Evolutionary conservation across 2,329 filamentous ascomycete genomes (phyloP).

Genomic region (Alternaria sp.): DNA sequence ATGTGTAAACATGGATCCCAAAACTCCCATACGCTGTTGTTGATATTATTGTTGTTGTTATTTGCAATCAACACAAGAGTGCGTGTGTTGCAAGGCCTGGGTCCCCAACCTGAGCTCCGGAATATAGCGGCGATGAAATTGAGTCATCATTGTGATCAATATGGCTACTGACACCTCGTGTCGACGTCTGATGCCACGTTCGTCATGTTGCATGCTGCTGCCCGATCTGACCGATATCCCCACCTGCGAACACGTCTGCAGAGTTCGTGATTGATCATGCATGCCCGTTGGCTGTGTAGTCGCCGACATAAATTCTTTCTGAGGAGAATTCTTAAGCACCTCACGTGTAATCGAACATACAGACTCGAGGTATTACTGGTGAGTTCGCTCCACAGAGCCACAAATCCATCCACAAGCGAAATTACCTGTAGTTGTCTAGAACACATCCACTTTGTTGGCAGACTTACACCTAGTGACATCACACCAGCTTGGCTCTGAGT

Average conservation of each 20-base stretch:
- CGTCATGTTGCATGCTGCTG: conserved; percentile 4
- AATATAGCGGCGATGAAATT: neutral
- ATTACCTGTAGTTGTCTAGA: conserved; percentile 17
- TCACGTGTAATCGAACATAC: neutral
- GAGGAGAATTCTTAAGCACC: conserved; percentile 1
- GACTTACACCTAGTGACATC: conserved; percentile 15
- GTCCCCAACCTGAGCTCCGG: neutral
- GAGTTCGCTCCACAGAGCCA: conserved; percentile 2
- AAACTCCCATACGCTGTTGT: neutral
- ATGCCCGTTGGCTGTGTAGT: neutral
- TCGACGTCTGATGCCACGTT: neutral
- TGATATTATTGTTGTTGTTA: neutral
- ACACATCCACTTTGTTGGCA: conserved; percentile 1
- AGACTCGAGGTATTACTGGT: conserved; percentile 1
- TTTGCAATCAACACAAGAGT: neutral
- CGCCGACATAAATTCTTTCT: neutral
- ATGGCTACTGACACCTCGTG: neutral
- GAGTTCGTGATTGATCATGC: neutral
- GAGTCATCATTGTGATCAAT: conserved; percentile 1
- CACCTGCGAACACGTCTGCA: neutral
- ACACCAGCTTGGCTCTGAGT: conserved; percentile 6
- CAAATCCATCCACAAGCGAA: conserved; percentile 14
- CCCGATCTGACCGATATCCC: conserved; percentile 8
- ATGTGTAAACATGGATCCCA: neutral
- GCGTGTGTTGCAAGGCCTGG: neutral